These are phyloP conservation scores for Aureobasidium musti DNA, from an alignment of 2,329 filamentous ascomycete genomes.

Conservation along the genomic window DNA sequence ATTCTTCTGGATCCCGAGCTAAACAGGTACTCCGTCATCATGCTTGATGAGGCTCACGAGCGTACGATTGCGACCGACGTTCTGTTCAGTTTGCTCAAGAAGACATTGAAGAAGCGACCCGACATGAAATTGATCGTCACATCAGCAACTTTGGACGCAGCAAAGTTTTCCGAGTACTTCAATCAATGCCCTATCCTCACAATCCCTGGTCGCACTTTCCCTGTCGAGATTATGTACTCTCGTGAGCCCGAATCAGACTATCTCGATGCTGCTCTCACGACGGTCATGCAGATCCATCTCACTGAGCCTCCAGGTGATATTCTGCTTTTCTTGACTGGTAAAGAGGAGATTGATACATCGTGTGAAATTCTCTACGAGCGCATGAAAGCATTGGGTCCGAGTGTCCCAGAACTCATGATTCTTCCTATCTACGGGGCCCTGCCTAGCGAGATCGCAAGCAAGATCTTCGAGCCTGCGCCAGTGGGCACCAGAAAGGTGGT, in stretches of 20 bases:
- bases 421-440: conserved; percentile 95
- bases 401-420: conserved; percentile 88
- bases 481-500: conserved; percentile 87
- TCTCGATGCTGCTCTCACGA: conserved; percentile 87
- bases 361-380: conserved; percentile 92
- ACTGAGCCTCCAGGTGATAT: conserved; percentile 93
- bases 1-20: conserved; percentile 89
- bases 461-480: conserved; percentile 91
- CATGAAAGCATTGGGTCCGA: conserved; percentile 91
- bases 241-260: conserved; percentile 95
- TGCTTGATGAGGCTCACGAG: conserved; percentile 98
- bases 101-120: conserved; percentile 79
- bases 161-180: conserved; percentile 97
- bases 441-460: conserved; percentile 88
- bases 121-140: conserved; percentile 96
- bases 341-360: conserved; percentile 95
- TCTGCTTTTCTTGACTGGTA: conserved; percentile 92
- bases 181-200: conserved; percentile 95
- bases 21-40: conserved; percentile 90
- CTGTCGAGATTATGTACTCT: conserved; percentile 94
- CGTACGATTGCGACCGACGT: conserved; percentile 95
- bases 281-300: conserved; percentile 97
- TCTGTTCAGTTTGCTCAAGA: conserved; percentile 90
- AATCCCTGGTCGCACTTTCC: conserved; percentile 91
- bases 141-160: conserved; percentile 91